Evolutionary conservation across 768 basidiomycete genomes (phyloP), one percentile per base, ranked within the genome.

Genomic region (Podaxis rugospora): DNA sequence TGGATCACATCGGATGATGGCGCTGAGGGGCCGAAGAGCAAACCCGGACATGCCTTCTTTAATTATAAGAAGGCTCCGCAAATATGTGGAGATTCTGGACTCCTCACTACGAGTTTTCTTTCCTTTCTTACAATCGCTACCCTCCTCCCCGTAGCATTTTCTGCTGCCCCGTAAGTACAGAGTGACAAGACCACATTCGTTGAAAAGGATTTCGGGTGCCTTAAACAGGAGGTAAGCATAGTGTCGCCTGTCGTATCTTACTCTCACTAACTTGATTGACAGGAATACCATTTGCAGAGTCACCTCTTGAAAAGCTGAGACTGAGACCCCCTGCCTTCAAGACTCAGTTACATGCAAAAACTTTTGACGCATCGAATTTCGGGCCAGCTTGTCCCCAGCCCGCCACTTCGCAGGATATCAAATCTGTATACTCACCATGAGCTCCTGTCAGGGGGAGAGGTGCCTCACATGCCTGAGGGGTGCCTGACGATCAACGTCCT

Each of bases 401-500:
- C 36, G 5, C 27, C 1, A 28, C 5, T 6, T 28, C 27, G 27
- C 27, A 28, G 27, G 27, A 5, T 21, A 16, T 5, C 27, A 16
- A 11, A 4, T 25, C 52, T 73, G 66, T 42, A 28, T 5, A 28
- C 27, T 6, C 27, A 28, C 27, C 27, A 28, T 28, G 27, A 28
- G 27, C 27, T 28, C 27, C 5, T 28, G 27, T n/a, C 44, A 63
- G 78, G 74, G 57, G 66, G 65, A 47, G 68, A 60, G 70, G 70
- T 56, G 69, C 76, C 61, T 63, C 70, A 27, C 65, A 76, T 70
- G 42, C 82, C 83, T n/a, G 85, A 87, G 66, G 84, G 86, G 61
- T 87, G 84, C 66, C 70, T 87, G 54, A 84, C 82, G 18, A 72
- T 86, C 53, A 86, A 86, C 64, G 71, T 88, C 4, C 83, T 81